A percentile compares a stretch with the other conserved stretches of the same genome.
These are phyloP conservation scores for Mycosphaerella arachidis DNA, from an alignment of 2,329 filamentous ascomycete species.

Conservation along the genomic window DNA sequence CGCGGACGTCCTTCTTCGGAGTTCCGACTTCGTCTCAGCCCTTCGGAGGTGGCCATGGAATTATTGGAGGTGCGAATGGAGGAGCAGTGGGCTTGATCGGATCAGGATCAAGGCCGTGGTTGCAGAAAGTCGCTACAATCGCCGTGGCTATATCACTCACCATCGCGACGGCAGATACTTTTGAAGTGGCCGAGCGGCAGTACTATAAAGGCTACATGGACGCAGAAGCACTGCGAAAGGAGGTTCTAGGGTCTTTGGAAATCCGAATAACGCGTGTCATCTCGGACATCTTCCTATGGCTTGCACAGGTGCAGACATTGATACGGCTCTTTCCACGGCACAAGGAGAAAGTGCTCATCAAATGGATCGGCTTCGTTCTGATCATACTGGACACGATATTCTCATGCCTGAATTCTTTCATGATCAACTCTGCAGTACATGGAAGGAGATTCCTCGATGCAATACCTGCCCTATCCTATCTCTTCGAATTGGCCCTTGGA, in stretches of 20 bases:
- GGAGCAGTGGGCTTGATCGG: slow-evolving; percentile 63
- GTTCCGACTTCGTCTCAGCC: slow-evolving; percentile 51
- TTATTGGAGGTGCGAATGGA: slow-evolving; percentile 73
- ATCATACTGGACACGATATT: slow-evolving; percentile 90
- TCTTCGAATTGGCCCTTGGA: slow-evolving; percentile 82
- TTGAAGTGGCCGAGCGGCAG: slow-evolving; percentile 75
- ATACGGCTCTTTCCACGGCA: slow-evolving; percentile 94
- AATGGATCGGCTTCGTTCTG: slow-evolving; percentile 93
- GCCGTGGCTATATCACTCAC: slow-evolving; percentile 76
- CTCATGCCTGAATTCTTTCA: slow-evolving; percentile 84
- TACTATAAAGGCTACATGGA: slow-evolving; percentile 78
- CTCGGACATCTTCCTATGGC: slow-evolving; percentile 93
- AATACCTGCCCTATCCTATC: slow-evolving; percentile 82
- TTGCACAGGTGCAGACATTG: slow-evolving; percentile 93
- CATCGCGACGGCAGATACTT: slow-evolving; percentile 88
- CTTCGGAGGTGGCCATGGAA: slow-evolving; percentile 64
- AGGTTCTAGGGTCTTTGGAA: slow-evolving; percentile 78
- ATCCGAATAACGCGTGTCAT: slow-evolving; percentile 88
- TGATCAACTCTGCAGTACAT: slow-evolving; percentile 53
- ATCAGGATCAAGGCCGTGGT: slow-evolving; percentile 86
- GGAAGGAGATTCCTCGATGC: slow-evolving; percentile 77
- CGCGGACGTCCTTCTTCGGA: slow-evolving; percentile 86
- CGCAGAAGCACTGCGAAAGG: slow-evolving; percentile 66
- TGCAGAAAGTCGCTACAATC: slow-evolving; percentile 68
- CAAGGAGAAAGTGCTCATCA: slow-evolving; percentile 96